Base-by-base conservation (phyloP, 345 rosid genomes). In the Lumnitzera racemosa region DNA sequence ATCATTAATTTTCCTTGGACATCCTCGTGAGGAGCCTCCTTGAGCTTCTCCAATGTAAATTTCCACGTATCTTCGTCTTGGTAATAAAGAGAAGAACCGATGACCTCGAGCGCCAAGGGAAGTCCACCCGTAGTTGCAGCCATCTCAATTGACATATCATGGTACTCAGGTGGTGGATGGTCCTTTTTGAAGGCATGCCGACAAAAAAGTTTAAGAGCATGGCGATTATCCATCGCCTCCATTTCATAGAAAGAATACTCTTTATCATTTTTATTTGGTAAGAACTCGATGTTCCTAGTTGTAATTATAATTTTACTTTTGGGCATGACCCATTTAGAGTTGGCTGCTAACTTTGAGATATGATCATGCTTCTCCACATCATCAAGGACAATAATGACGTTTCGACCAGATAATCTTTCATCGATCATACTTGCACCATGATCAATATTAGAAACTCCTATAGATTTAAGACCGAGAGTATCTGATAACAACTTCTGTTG, bases 321-420 rank as follows among this genome's bases (percentile, higher is more conserved):
- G 11, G 29, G 14, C 47, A 53, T 51, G 16, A 64, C 55, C 61
- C 67, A 48, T 25, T 17, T 24, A 25, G 20, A 20, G 20, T 20
- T 20, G 20, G 20, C 20, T 20, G 20, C 20, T 20, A 20, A 20
- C 1, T 20, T 49, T 52, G 47, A 24, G 23, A 55, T 54, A 0
- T 63, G 67, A 13, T 55, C 23, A 13, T 13, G 10, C 13, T 64
- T 6, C 47, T 56, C 49, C 13, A 64, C 54, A 48, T 61, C 61
- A 57, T 43, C 66, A 15, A 47, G 63, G 55, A 61, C 53, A 61
- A 62, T 53, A 54, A 58, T 68, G 41, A 31, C 53, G 56, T 70
- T 76, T 67, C 24, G 54, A 63, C 29, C 55, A 58, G 52, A 61
- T 70, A 61, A 48, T 62, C 47, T 56, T 41, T 61, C 20, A 20